Conservation (phyloP, 192 early-diverging fungal genomes). For the Haplosporangium gracile region DNA sequence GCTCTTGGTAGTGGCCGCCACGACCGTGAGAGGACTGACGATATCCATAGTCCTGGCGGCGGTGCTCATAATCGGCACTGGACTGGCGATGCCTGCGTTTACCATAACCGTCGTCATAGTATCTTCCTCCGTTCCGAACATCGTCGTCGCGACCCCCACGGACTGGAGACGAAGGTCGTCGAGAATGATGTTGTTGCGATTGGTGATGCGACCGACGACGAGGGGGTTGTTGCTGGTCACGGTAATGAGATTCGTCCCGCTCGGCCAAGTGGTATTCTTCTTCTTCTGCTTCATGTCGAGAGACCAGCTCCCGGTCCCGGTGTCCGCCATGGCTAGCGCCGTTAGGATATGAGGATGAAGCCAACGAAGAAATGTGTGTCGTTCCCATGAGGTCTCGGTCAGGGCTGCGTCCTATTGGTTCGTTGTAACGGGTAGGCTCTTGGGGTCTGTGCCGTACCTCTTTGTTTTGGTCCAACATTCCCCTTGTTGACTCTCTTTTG, state of each 20-base stretch:
- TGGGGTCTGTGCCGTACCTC: slow-evolving; percentile 19
- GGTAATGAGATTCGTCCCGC: neutral
- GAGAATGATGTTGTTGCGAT: neutral
- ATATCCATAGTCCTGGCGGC: neutral
- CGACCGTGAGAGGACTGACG: neutral
- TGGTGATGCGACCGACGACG: slow-evolving; percentile 6
- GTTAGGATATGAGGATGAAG: neutral
- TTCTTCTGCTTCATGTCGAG: neutral
- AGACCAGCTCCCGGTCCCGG: slow-evolving; percentile 3
- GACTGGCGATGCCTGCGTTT: neutral
- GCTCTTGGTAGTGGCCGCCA: slow-evolving; percentile 15
- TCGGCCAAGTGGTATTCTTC: neutral
- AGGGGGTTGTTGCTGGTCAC: neutral
- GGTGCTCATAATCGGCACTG: neutral
- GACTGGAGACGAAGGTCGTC: neutral
- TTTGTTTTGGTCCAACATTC: slow-evolving; percentile 7
- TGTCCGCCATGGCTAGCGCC: neutral
- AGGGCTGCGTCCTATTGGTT: slow-evolving; percentile 32
- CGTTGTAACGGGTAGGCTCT: slow-evolving; percentile 2
- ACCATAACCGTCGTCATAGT: neutral
- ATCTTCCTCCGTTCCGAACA: neutral
- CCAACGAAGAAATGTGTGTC: neutral
- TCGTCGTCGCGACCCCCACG: neutral
- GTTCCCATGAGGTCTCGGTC: slow-evolving; percentile 28
- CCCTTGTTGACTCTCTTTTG: neutral